A percentile compares a stretch with the other conserved stretches of the same genome.
These are phyloP conservation scores for Zymoseptoria brevis DNA, from an alignment of 2,329 filamentous ascomycete species.

Conservation along the genomic window DNA sequence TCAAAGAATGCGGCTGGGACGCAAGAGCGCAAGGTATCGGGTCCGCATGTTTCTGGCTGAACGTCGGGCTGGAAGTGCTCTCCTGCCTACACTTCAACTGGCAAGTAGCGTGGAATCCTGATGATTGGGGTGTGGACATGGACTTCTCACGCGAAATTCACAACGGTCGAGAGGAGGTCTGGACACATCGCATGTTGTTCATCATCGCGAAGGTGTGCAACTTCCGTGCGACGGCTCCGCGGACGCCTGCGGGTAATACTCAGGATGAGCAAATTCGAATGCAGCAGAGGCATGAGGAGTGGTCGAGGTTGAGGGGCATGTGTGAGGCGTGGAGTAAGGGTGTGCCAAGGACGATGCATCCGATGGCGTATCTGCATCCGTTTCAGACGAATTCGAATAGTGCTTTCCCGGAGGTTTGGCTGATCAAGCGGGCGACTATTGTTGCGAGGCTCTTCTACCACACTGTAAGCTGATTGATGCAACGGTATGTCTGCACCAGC, in stretches of 20 bases:
- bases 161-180: slow-evolving; percentile 65
- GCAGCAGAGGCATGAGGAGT: slow-evolving; percentile 62
- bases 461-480: slow-evolving; percentile 40
- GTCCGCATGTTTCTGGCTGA: slow-evolving; percentile 88
- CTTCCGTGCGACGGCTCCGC: slow-evolving; percentile 64
- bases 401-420: slow-evolving; percentile 79
- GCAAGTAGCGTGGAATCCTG: slow-evolving; percentile 79
- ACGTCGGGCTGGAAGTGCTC: slow-evolving; percentile 82
- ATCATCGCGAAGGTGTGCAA: slow-evolving; percentile 81
- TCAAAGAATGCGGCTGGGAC: slow-evolving; percentile 86
- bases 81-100: slow-evolving; percentile 82
- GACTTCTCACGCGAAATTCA: slow-evolving; percentile 54
- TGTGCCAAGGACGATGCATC: slow-evolving; percentile 79
- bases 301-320: slow-evolving; percentile 70
- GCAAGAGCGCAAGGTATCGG: slow-evolving; percentile 71
- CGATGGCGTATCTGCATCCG: slow-evolving; percentile 67
- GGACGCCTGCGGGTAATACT: slow-evolving; percentile 42
- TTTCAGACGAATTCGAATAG: slow-evolving; percentile 62
- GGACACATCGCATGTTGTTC: slow-evolving; percentile 84
- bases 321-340: slow-evolving; percentile 74
- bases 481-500: no score
- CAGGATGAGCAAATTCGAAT: slow-evolving; percentile 57
- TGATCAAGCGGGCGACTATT: slow-evolving; percentile 73
- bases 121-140: slow-evolving; percentile 82
- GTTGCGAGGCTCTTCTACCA: slow-evolving; percentile 84